Evolutionary conservation across 495 filamentous ascomycete genomes (phyloP), one percentile per base, ranked within the genome.

Genomic region (Trichoderma asperelloides): DNA sequence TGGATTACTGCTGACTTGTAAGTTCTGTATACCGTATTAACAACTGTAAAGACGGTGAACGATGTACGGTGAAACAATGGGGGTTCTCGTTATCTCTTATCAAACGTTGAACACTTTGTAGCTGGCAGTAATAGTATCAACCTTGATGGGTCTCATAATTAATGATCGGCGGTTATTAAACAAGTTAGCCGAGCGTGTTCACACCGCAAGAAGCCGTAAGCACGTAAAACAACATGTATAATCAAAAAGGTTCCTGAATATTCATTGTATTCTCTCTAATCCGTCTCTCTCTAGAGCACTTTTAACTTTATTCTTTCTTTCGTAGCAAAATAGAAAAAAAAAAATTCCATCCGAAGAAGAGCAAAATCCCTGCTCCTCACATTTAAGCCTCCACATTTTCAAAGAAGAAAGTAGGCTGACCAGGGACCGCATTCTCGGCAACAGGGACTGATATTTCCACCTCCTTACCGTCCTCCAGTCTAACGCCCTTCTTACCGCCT

Each of bases 361-460:
- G 23, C 3, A 63, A 16, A n/a, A 62, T 43, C 11, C 15, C 21
- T 8, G 41, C n/a, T 12, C 12, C 33, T 16, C 64, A 43, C 23
- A 11, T 9, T 68, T 69, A 78, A 67, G 75, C 74, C 67, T 76
- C 76, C 62, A 94, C 82, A 77, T 96, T 96, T 76, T 85, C 84
- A 79, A 96, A 95, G 64, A 80, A 75, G 76, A 92, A 96, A 25
- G 81, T 88, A 63, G 92, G 92, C 67, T 83, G 81, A 0, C 92
- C 92, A n/a, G 92, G 92, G 57, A 90, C 84, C 12, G 92, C 90
- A 68, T 78, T 79, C 70, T 88, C 91, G 33, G 90, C 91, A 13
- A 75, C 71, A 2, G 84, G 80, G 12, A 79, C 79, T 68, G 80
- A 84, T 69, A 81, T 76, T 70, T 84, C 85, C 70, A 89, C 83